A percentile compares a stretch with the other conserved stretches of the same genome.
Conservation (phyloP, 139 green algal genomes). For the Chlorella sorokiniana region DNA sequence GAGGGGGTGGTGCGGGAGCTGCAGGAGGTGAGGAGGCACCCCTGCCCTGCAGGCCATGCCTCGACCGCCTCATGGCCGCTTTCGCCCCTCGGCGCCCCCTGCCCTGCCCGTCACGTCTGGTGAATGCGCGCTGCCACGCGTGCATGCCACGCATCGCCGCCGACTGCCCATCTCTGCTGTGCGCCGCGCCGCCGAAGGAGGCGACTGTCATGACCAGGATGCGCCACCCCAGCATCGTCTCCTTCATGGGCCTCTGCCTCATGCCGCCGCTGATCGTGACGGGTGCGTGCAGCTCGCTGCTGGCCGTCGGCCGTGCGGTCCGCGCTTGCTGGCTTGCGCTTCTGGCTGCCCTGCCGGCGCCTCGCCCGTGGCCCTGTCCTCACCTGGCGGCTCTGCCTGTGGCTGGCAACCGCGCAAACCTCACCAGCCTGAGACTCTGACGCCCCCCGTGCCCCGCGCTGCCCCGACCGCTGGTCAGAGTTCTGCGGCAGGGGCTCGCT, state of each 20-base stretch:
- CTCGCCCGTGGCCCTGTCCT: too few relatives aligned
- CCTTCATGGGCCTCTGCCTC: slow-evolving; percentile 63
- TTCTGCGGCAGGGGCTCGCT: slow-evolving; percentile 21
- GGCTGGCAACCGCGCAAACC: neutral
- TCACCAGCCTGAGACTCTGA: neutral
- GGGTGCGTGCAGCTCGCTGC: neutral
- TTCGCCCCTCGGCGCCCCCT: too few relatives aligned
- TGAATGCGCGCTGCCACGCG: too few relatives aligned
- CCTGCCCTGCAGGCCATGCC: too few relatives aligned
- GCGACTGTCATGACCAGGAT: slow-evolving; percentile 53
- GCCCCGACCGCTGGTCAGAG: too few relatives aligned
- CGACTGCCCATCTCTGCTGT: neutral
- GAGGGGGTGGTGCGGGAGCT: neutral
- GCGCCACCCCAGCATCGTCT: slow-evolving; percentile 55
- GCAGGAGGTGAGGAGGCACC: neutral
- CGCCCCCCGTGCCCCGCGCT: neutral
- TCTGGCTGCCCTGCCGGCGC: too few relatives aligned
- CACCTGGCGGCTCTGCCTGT: too few relatives aligned
- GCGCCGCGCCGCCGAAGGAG: slow-evolving; percentile 36
- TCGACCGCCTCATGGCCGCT: too few relatives aligned
- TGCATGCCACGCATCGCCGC: too few relatives aligned
- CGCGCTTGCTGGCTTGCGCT: too few relatives aligned
- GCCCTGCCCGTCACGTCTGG: too few relatives aligned
- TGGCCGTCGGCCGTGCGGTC: too few relatives aligned
- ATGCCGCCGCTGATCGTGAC: slow-evolving; percentile 20